These are phyloP conservation scores for Chlorencoelia australis DNA, from an alignment of 2,329 filamentous ascomycete species.

Conservation along the genomic window DNA sequence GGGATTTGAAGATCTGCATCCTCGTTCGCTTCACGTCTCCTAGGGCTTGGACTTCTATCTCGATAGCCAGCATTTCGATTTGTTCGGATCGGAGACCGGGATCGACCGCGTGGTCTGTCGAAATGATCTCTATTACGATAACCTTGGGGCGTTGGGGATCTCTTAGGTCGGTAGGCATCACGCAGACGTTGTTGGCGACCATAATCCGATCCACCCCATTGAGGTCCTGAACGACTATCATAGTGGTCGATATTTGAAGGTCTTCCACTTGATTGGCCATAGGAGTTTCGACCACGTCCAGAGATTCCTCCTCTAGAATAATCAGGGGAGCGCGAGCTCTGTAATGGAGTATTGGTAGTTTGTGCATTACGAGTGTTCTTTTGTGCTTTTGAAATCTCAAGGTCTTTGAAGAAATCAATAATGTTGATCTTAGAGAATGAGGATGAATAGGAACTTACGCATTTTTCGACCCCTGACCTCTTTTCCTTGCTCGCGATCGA, in stretches of 20 bases:
- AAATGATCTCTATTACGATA: conserved; percentile 18
- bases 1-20: conserved; percentile 62
- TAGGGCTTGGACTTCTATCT: conserved; percentile 61
- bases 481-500: conserved; percentile 69
- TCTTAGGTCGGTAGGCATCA: conserved; percentile 44
- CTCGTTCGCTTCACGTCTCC: conserved; percentile 41
- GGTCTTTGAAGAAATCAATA: conserved; percentile 42
- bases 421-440: not conserved
- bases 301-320: conserved; percentile 32
- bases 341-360: conserved; percentile 13
- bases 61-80: conserved; percentile 45
- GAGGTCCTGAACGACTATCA: conserved; percentile 26
- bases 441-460: conserved; percentile 47
- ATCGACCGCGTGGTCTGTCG: conserved; percentile 44
- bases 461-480: conserved; percentile 85
- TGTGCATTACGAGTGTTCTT: conserved; percentile 57
- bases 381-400: conserved; percentile 83
- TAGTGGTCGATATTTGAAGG: conserved; percentile 31
- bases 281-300: conserved; percentile 30
- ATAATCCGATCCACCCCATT: conserved; percentile 27
- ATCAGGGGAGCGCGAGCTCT: conserved; percentile 56
- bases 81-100: conserved; percentile 51
- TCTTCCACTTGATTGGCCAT: conserved; percentile 21
- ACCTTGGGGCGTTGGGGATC: conserved; percentile 9
- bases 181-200: conserved; percentile 44